phyloP scores from a whole-genome alignment of 192 early-diverging fungal species.

The Backusella liffmaniae region DNA sequence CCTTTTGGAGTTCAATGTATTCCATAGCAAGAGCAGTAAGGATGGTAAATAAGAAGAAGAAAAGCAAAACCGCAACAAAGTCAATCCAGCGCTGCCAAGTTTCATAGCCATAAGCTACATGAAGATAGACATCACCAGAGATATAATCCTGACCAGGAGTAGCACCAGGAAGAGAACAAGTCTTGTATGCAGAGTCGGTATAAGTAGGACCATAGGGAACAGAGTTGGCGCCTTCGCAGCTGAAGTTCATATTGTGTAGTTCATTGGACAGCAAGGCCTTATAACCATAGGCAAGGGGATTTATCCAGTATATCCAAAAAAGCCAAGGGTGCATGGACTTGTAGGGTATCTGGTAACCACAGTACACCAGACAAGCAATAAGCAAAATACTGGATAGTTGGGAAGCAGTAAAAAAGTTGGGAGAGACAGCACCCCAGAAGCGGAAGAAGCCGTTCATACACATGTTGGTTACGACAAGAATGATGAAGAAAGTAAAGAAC shows the following conservation, averaged over 20 bases:
- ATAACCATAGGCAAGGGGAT: conserved; percentile 71
- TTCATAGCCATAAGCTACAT: conserved; percentile 48
- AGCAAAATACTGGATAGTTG: conserved; percentile 54
- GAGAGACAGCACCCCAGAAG: conserved; percentile 50
- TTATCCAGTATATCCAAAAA: conserved; percentile 63
- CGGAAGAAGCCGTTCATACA: conserved; percentile 63
- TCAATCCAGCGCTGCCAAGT: conserved; percentile 52
- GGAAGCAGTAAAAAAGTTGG: conserved; percentile 55
- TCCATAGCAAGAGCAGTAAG: conserved; percentile 56
- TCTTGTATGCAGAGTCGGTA: conserved; percentile 44
- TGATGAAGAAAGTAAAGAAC: conserved; percentile 59
- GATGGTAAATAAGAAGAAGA: conserved; percentile 40
- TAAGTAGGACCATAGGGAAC: conserved; percentile 54
- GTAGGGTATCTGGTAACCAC: conserved; percentile 65
- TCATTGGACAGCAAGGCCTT: conserved; percentile 71
- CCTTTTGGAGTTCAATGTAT: conserved; percentile 60
- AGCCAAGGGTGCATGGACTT: conserved; percentile 63
- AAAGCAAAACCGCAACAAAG: conserved; percentile 44
- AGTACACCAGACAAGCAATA: conserved; percentile 57
- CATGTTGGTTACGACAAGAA: conserved; percentile 56
- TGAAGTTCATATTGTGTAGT: conserved; percentile 41
- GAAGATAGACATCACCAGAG: conserved; percentile 52
- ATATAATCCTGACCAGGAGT: conserved; percentile 45
- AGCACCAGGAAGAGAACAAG: conserved; percentile 58
- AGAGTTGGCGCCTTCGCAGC: conserved; percentile 25